These are phyloP conservation scores for Fistulifera pelliculosa DNA, from an alignment of 108 stramenopile species.

Conservation along the genomic window DNA sequence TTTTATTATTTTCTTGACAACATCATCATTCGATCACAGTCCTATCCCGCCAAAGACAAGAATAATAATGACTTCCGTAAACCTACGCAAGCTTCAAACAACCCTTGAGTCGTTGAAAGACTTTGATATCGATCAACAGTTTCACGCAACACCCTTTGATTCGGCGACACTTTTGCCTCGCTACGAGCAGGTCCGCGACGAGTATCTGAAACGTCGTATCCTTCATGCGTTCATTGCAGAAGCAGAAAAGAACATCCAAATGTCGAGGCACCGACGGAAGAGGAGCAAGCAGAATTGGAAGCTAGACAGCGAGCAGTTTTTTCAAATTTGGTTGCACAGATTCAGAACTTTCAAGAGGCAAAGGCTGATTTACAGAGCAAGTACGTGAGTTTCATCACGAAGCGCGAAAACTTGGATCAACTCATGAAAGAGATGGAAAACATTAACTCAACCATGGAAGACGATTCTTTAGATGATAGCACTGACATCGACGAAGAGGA, in stretches of 20 bases:
- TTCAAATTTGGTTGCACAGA: slow-evolving; percentile 3
- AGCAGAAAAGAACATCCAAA: slow-evolving; percentile 13
- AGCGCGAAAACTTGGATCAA: slow-evolving; percentile 22
- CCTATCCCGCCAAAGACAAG: too few species aligned
- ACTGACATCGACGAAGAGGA: slow-evolving; percentile 13
- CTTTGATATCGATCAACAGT: not conserved
- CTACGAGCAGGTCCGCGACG: slow-evolving; percentile 32
- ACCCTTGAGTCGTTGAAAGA: slow-evolving; percentile 4
- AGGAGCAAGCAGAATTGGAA: slow-evolving; percentile 13
- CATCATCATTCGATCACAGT: too few species aligned
- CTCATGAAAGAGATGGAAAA: slow-evolving; percentile 12
- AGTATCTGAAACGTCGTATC: slow-evolving; percentile 32
- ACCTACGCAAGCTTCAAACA: not conserved
- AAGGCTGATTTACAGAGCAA: slow-evolving; percentile 9
- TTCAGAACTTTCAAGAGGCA: slow-evolving; percentile 5
- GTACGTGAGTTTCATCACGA: slow-evolving; percentile 13
- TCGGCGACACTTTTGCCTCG: slow-evolving; percentile 2
- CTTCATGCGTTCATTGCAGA: slow-evolving; percentile 25
- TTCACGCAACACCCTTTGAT: not conserved
- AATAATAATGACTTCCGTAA: too few species aligned
- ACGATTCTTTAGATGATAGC: slow-evolving; percentile 11
- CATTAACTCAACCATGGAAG: slow-evolving; percentile 2
- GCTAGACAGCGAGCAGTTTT: slow-evolving; percentile 9
- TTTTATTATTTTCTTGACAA: too few species aligned
- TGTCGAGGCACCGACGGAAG: not conserved